Percentiles rank a stretch among this genome's conserved stretches.
Conservation (phyloP, 305 asterid species). For the Fraxinus platypoda region DNA sequence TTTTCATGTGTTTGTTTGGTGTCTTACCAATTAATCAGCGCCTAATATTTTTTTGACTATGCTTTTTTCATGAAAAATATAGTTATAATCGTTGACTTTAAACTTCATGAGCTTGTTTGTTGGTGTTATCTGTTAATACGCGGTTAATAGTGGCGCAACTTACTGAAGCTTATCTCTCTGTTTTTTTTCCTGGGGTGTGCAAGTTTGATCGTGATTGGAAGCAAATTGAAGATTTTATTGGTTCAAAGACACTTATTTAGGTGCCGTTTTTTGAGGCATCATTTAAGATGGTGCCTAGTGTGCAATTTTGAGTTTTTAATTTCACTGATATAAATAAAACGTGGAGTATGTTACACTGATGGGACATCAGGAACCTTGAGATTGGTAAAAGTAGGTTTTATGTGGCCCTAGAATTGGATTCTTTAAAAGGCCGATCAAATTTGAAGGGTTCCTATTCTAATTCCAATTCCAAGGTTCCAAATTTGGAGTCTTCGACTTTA, state of each 20-base stretch:
- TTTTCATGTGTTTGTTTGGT: no score
- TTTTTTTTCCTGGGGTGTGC: slow-evolving; percentile 3
- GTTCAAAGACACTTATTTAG: slow-evolving; percentile 90
- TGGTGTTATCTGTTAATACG: not conserved
- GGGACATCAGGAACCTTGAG: not conserved
- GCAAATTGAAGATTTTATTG: slow-evolving; percentile 90
- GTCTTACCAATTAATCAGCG: not conserved
- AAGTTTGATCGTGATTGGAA: slow-evolving; percentile 97
- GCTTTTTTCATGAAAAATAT: not conserved
- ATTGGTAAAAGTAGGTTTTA: not conserved
- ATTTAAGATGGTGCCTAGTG: not conserved
- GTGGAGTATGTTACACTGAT: not conserved
- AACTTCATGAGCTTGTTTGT: not conserved
- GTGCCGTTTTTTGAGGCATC: slow-evolving; percentile 23
- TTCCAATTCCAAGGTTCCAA: not conserved
- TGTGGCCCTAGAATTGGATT: not conserved
- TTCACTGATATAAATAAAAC: not conserved
- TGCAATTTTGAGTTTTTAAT: not conserved
- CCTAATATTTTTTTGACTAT: not conserved
- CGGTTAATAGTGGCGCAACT: not conserved
- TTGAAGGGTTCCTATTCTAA: not conserved
- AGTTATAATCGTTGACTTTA: not conserved
- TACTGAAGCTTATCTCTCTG: not conserved
- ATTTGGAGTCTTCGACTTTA: not conserved
- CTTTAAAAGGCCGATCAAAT: not conserved